Conservation (phyloP, 345 rosid genomes). For the Mercurialis annua region DNA sequence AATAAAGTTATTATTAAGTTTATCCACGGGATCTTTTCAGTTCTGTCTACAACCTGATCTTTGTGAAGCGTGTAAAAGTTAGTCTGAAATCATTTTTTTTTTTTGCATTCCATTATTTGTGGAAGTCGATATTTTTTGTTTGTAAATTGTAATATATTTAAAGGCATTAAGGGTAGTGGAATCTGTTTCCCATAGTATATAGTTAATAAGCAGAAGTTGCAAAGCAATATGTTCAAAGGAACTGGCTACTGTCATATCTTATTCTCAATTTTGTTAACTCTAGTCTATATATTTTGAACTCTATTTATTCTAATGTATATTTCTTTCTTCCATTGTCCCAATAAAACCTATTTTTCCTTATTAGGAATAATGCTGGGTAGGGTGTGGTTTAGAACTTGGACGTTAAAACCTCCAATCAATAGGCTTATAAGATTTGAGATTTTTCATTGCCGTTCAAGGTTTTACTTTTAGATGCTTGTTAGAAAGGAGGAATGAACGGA, state of each 20-base stretch:
- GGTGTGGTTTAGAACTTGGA: background rate
- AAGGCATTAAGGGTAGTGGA: background rate
- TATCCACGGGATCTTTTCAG: background rate
- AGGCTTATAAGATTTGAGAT: slow-evolving; percentile 2
- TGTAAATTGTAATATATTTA: background rate
- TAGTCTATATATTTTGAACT: background rate
- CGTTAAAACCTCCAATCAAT: background rate
- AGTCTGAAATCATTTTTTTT: background rate
- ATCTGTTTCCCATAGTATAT: background rate
- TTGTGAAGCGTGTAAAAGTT: background rate
- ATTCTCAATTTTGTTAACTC: background rate
- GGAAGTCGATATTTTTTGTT: background rate
- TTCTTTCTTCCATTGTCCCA: too few relatives aligned
- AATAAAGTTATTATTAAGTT: background rate
- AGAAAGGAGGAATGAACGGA: background rate
- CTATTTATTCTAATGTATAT: too few relatives aligned
- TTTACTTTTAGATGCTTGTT: background rate
- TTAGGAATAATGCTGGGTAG: background rate
- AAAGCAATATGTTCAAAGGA: background rate
- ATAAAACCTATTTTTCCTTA: too few relatives aligned
- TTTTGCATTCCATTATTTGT: background rate
- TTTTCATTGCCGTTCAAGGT: background rate
- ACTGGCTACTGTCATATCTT: background rate
- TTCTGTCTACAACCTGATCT: background rate
- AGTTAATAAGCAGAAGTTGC: too few relatives aligned